Evolutionary conservation across 768 basidiomycete genomes (phyloP), one percentile per base, ranked within the genome.

Genomic region (Trametopsis cervina): DNA sequence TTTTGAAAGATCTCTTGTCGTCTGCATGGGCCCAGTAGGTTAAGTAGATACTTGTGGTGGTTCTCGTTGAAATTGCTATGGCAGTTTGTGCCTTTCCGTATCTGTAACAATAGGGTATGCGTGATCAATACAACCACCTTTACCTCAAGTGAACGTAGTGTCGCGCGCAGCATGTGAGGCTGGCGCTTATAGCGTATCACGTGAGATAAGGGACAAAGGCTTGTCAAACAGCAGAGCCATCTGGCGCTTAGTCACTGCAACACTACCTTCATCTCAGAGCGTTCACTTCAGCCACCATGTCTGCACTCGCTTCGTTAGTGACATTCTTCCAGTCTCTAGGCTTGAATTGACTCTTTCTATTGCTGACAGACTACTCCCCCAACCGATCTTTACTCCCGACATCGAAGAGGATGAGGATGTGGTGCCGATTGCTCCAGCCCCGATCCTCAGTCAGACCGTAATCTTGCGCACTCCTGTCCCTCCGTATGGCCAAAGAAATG

Each of bases 271-370:
- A 27, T 40, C 39, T 22, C 17, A 22, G n/a, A n/a, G 39, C 25
- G 20, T 50, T 35, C 38, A 50, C 23, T 27, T 40, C 3, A 18
- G 21, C 7, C 5, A n/a, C 51, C 45, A 80, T 80, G 78, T 73
- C 81, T 61, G 84, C 86, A 55, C 75, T 92, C 46, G 84, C 89
- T 63, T 77, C 80, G 89, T 89, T n/a, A n/a, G n/a, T n/a, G n/a
- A 63, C 62, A 86, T 79, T 15, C 43, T 27, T 24, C 12, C 37
- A 40, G 26, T 35, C 29, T 2, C 42, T 20, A 25, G 22, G 18
- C 47, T 47, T 9, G 2, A 17, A 10, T 40, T 37, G 41, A 43
- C 21, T 20, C 53, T 55, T 58, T 54, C 29, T 41, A 37, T 37
- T 2, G n/a, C 35, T 4, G 47, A n/a, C 22, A 89, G 87, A 42